Evolutionary conservation across 441 rosid genomes (phyloP).

Genomic region (Eutrema salsugineum): DNA sequence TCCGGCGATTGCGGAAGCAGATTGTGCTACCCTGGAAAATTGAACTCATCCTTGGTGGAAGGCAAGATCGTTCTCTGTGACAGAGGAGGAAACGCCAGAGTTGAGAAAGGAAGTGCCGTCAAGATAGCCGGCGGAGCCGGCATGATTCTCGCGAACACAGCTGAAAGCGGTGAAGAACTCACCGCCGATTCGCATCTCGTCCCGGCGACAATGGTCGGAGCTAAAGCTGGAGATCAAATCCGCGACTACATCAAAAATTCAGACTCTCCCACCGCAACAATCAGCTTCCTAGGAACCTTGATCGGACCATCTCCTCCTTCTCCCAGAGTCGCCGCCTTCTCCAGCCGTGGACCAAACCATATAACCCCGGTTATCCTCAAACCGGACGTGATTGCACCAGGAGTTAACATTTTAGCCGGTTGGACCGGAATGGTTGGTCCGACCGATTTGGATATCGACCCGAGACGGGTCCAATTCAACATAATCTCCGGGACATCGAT

Average conservation of each 20-base stretch:
- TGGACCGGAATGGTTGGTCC: slow-evolving; percentile 71
- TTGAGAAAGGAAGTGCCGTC: slow-evolving; percentile 79
- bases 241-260: slow-evolving; percentile 40
- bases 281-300: slow-evolving; percentile 55
- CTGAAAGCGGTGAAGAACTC: slow-evolving; percentile 69
- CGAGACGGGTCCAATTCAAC: slow-evolving; percentile 70
- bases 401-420: slow-evolving; percentile 82
- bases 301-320: slow-evolving; percentile 61
- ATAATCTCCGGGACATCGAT: slow-evolving; percentile 92
- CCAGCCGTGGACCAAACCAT: slow-evolving; percentile 82
- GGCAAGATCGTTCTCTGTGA: slow-evolving; percentile 80
- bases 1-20: slow-evolving; percentile 56
- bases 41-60: slow-evolving; percentile 45
- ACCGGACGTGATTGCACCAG: slow-evolving; percentile 89
- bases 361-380: slow-evolving; percentile 69
- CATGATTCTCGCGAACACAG: slow-evolving; percentile 75
- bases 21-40: slow-evolving; percentile 46
- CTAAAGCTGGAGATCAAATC: slow-evolving; percentile 48
- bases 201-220: slow-evolving; percentile 75
- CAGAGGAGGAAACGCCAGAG: slow-evolving; percentile 82
- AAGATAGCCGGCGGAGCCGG: slow-evolving; percentile 77
- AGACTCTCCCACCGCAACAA: slow-evolving; percentile 59
- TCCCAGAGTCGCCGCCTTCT: slow-evolving; percentile 76
- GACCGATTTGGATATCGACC: slow-evolving; percentile 66
- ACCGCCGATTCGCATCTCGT: slow-evolving; percentile 83